Evolutionary conservation across 345 rosid species (phyloP).

Genomic region (Lepidium aucheri): DNA sequence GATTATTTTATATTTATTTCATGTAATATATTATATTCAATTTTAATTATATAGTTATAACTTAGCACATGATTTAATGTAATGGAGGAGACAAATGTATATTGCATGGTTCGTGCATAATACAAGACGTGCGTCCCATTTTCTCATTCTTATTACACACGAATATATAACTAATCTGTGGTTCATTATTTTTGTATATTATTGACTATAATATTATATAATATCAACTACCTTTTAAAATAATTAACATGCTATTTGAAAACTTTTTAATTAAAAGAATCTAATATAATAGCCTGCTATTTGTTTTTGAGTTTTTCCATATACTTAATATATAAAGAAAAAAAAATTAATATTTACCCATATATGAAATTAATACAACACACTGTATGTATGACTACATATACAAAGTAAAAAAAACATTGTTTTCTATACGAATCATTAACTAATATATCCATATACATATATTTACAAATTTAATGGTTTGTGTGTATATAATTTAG

Average conservation of each 20-base stretch:
- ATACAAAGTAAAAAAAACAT: too few relatives aligned
- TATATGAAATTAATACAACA: too few relatives aligned
- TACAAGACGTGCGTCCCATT: constrained; percentile 28
- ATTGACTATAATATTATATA: background rate
- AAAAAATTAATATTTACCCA: too few relatives aligned
- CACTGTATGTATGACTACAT: too few relatives aligned
- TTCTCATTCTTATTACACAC: constrained; percentile 11
- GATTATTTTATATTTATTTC: background rate
- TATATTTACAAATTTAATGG: too few relatives aligned
- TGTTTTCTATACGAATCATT: too few relatives aligned
- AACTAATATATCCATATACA: too few relatives aligned
- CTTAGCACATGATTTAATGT: constrained; percentile 22
- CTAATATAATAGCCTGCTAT: too few relatives aligned
- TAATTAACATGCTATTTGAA: background rate
- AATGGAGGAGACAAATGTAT: constrained; percentile 1
- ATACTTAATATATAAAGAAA: too few relatives aligned
- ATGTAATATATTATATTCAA: background rate
- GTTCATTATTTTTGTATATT: background rate
- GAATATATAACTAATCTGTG: background rate
- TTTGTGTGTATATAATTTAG: too few relatives aligned
- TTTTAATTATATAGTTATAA: background rate
- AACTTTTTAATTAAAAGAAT: too few relatives aligned
- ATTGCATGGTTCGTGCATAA: constrained; percentile 30
- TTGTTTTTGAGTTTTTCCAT: background rate
- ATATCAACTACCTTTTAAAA: constrained; percentile 2